Base-by-base conservation (phyloP, 768 basidiomycete species). In the Piloderma croceum region DNA sequence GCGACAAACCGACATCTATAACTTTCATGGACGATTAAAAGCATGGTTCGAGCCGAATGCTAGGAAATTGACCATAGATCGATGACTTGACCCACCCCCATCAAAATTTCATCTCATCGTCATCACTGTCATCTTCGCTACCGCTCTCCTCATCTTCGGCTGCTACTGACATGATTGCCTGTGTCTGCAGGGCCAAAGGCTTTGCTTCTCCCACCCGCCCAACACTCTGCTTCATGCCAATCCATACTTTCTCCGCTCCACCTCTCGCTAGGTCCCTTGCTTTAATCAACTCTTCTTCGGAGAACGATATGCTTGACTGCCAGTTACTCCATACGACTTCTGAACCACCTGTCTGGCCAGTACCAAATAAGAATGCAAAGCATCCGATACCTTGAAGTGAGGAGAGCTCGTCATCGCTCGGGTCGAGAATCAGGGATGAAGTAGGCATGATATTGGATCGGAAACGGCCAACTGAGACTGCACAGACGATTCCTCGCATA, bases 401-500 rank as follows among this genome's bases (percentile, higher is more conserved):
- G 1, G 50, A 38, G 2, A 57, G 53, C 36, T 81, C 72, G 4
- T 64, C 62, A 13, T 70, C 72, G 7, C 55, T 63, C 1, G 80
- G 78, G 52, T 81, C 79, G 2, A 79, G 59, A 11, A 82, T 52
- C 3, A 81, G 55, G 2, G 46, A 43, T 0, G 64, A 52, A 4
- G 46, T 54, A 5, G 48, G 41, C 13, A 50, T 54, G 3, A 39
- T 25, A 2, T 41, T 17, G 2, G 45, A 20, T 21, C 38, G 33
- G 5, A 62, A 35, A 11, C 64, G 64, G 1, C 76, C 77, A 2
- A 83, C 67, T 0, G 81, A 64, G 2, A 82, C 73, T 4, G 87
- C 86, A 38, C 79, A 80, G 1, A 84, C 71, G n/a, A 83, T 75
- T 1, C 85, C 84, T 3, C 72, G 65, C 83, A 89, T 80, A 0